phyloP scores from a whole-genome alignment of 2,329 filamentous ascomycete species.

The Colletotrichum sp. region DNA sequence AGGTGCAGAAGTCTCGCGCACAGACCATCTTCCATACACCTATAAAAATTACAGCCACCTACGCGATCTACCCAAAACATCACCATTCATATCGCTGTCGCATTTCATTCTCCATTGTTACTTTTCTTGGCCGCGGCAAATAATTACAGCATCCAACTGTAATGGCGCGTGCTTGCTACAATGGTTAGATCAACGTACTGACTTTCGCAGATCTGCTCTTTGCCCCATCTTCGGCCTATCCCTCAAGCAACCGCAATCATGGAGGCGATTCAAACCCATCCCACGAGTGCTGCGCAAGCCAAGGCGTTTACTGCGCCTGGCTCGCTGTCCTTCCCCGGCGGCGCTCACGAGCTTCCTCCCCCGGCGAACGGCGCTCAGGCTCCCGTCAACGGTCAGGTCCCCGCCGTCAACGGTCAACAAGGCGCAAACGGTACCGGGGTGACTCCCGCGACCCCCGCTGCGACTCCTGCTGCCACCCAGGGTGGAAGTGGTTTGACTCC shows the following conservation, averaged over 20 bases:
- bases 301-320: conserved; percentile 94
- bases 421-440: conserved; percentile 76
- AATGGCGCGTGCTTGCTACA: conserved; percentile 31
- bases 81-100: not conserved
- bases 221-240: not conserved
- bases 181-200: not conserved
- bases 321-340: conserved; percentile 90
- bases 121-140: not conserved
- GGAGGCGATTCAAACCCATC: conserved; percentile 92
- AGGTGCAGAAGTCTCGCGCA: not conserved
- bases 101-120: not conserved
- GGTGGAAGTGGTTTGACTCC: conserved; percentile 90
- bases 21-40: not conserved
- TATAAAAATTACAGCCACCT: not conserved
- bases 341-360: conserved; percentile 81
- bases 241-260: conserved; percentile 56
- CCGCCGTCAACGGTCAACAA: conserved; percentile 55
- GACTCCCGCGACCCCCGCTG: conserved; percentile 88
- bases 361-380: conserved; percentile 70
- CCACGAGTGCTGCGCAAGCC: conserved; percentile 88
- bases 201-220: conserved; percentile 31
- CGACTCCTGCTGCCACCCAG: conserved; percentile 83
- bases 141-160: not conserved
- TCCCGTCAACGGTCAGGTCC: conserved; percentile 46
- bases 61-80: not conserved